A percentile compares a stretch with the other conserved stretches of the same genome.
Evolutionary conservation across 129 eudicot species (phyloP).

Genomic region (Flaveria brownii): DNA sequence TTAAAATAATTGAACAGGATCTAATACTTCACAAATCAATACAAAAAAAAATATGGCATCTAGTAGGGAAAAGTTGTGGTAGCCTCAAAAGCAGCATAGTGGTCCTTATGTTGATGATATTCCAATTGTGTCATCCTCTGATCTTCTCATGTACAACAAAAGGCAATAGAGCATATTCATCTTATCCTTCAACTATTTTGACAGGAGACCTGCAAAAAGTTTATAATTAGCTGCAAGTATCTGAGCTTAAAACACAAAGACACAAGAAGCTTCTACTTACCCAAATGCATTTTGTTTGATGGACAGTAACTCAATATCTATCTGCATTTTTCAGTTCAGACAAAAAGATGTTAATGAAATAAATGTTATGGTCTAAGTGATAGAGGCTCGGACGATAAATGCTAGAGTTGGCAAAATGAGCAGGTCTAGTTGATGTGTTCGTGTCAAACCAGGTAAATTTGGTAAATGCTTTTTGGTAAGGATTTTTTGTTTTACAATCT

Average conservation of each 20-base stretch:
- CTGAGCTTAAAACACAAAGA: not conserved
- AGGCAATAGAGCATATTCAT: slow-evolving; percentile 22
- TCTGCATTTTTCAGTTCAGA: slow-evolving; percentile 44
- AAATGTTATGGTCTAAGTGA: not conserved
- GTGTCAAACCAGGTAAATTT: not conserved
- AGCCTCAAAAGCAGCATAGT: slow-evolving; percentile 18
- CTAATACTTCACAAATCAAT: slow-evolving; percentile 12
- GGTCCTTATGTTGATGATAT: slow-evolving; percentile 24
- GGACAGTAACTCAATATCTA: slow-evolving; percentile 77
- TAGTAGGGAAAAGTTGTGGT: slow-evolving; percentile 35
- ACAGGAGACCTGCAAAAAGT: slow-evolving; percentile 61
- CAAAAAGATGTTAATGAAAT: not conserved
- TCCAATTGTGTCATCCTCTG: slow-evolving; percentile 33
- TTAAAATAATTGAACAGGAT: slow-evolving; percentile 18
- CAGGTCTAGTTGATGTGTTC: not conserved
- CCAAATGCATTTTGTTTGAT: slow-evolving; percentile 95
- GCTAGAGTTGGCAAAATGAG: not conserved
- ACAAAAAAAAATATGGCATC: slow-evolving; percentile 25
- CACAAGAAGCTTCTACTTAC: slow-evolving; percentile 41
- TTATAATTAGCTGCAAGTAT: slow-evolving; percentile 5
- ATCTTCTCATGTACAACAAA: slow-evolving; percentile 30
- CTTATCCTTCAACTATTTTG: slow-evolving; percentile 77
- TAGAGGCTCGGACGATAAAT: not conserved
- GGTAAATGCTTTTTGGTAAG: not conserved
- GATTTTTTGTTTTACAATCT: no score